Base-by-base conservation (phyloP, 192 early-diverging fungal genomes). In the Umbelopsis sp. region DNA sequence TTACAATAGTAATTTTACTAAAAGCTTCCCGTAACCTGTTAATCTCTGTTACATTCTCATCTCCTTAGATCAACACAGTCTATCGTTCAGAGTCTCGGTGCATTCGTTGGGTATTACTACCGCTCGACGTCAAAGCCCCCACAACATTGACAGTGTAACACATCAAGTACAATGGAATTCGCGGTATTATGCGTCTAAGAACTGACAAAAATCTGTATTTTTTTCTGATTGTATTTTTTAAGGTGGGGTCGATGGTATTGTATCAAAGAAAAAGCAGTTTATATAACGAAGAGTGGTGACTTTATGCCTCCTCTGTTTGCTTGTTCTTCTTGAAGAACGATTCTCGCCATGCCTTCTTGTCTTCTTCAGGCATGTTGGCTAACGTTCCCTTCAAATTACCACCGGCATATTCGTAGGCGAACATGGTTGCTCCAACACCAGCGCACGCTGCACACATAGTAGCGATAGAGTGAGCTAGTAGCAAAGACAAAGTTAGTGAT, bases 361-460 rank as follows among this genome's bases (percentile, higher is more conserved):
- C 77, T 16, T 84, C 71, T 29, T 53, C 75, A 31, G 75, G 56
- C 70, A 81, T 81, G 10, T 80, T 77, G 31, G 74, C 81, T 43
- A 80, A 71, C 31, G 74, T 69, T 47, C 85, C 85, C 85, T 86
- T 86, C 70, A 86, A 70, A 21, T 80, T 75, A 14, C 80, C 83
- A 67, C 91, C 89, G 45, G 85, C 81, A 52, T 86, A 82, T 71
- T 92, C 88, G 77, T 88, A 91, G 26, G 84, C 84, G 65, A 81
- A 87, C 88, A 92, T 91, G 59, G 86, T 79, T 10, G 81, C 81
- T 11, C 87, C 89, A 78, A 92, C 82, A 74, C 85, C 85, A 47
- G 84, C 77, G 72, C 88, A 91, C 67, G 85, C 83, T 29, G 83
- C 85, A 50, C 87, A 81, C 76, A 88, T 90, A 20, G 84, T 83